Conservation (phyloP, 305 asterid species). For the Fraxinus xanthoxyloides region DNA sequence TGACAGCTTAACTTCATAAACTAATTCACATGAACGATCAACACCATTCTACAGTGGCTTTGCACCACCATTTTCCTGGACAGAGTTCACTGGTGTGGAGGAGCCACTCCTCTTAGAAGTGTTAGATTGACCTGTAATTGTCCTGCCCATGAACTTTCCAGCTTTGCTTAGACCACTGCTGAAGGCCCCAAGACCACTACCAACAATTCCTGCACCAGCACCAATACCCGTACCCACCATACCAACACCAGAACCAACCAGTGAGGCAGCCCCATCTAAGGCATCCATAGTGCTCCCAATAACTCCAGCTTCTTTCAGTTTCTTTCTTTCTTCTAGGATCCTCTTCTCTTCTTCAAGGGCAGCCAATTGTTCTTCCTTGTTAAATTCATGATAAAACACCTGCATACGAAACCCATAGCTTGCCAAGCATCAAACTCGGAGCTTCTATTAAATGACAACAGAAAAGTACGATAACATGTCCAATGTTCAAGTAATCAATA, state of each 20-base stretch:
- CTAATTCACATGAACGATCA: conserved; percentile 17
- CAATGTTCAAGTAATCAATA: background rate
- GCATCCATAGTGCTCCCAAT: conserved; percentile 97
- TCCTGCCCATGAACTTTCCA: conserved; percentile 88
- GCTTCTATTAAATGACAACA: background rate
- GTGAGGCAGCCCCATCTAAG: conserved; percentile 73
- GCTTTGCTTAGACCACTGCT: conserved; percentile 83
- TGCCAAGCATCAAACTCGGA: conserved; percentile 1
- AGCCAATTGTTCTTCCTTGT: conserved; percentile 78
- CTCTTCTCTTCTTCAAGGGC: conserved; percentile 85
- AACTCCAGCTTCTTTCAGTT: conserved; percentile 83
- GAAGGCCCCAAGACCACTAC: conserved; percentile 70
- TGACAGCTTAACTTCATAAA: conserved; percentile 9
- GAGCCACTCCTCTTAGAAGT: conserved; percentile 62
- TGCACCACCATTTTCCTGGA: conserved; percentile 72
- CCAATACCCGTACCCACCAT: conserved; percentile 62
- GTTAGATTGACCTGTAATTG: conserved; percentile 61
- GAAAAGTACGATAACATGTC: background rate
- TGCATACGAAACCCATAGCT: conserved; percentile 28
- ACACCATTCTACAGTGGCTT: conserved; percentile 41
- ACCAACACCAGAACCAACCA: conserved; percentile 77
- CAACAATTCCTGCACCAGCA: conserved; percentile 57
- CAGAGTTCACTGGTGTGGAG: conserved; percentile 59
- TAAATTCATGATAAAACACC: conserved; percentile 79
- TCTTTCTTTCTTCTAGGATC: conserved; percentile 79